Base-by-base conservation (phyloP, 2,329 filamentous ascomycete genomes). In the Fusarium sp. region DNA sequence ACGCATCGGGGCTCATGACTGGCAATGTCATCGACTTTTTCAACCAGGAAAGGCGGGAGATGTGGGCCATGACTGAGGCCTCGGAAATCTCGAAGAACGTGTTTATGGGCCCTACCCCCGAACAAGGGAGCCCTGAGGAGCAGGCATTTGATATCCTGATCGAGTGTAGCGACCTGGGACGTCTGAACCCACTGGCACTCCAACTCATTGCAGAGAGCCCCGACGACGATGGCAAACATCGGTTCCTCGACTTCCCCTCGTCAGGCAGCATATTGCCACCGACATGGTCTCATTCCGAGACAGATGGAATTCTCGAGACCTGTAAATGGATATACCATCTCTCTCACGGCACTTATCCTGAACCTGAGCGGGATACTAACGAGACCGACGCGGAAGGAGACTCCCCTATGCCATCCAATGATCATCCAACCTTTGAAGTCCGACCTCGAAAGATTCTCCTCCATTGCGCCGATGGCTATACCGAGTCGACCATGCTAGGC, bases 381-480 rank as follows among this genome's bases (percentile, higher is more conserved):
- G 54, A 68, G 17, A 61, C 80, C 77, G 66, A 84, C 78, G 27
- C 83, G 58, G 76, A 82, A 72, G 73, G 76, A 50, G 77, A 82
- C 59, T 73, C 69, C 6, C 75, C 70, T 4, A 80, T 81, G 76
- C 70, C 67, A 8, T 64, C 58, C 37, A 67, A 71, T 10, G 69
- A 72, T 64, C 79, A 68, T 63, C 25, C 66, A 25, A 47, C 47
- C 25, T 54, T 66, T 69, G 62, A 77, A 62, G 38, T 63, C 27
- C 83, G 84, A 37, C 86, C 90, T 65, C 87, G 91, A 72, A 95
- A 91, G 79, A 90, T 98, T 37, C 89, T 98, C 35, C 94, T 99
- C 45, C 96, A 98, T 82, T 98, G 97, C 82, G 92, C 93, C 3
- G 97, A 99, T 82, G 97, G 97, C 20, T 99, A 99, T 79, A 99